Evolutionary conservation across 2,329 filamentous ascomycete species (phyloP).

Genomic region (Aspergillus alliaceus): DNA sequence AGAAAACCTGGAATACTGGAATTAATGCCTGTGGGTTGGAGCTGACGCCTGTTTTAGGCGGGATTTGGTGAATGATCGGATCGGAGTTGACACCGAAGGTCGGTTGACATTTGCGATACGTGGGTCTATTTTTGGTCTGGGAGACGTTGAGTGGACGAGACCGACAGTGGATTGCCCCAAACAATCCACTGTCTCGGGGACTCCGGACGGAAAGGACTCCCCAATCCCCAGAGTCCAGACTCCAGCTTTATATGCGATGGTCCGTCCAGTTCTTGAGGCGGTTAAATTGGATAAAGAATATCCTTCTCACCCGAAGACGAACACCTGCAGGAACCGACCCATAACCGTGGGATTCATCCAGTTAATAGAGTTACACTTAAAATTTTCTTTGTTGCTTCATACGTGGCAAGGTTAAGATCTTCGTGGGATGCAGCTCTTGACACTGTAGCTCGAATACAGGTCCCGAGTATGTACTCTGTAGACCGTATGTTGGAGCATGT

Average conservation of each 20-base stretch:
- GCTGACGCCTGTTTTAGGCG: no score
- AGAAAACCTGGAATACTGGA: no score
- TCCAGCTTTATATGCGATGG: background rate
- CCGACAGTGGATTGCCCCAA: slow-evolving; percentile 6
- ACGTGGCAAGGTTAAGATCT: background rate
- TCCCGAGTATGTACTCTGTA: background rate
- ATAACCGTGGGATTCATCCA: background rate
- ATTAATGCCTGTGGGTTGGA: no score
- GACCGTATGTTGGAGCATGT: background rate
- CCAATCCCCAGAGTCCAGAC: slow-evolving; percentile 4
- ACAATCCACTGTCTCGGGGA: background rate
- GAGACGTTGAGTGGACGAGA: background rate
- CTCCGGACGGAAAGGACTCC: background rate
- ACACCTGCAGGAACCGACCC: background rate
- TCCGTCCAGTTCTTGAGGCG: background rate
- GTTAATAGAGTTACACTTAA: background rate
- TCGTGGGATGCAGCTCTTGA: background rate
- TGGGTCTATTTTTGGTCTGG: background rate
- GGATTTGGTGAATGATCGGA: background rate
- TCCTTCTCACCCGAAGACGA: no score
- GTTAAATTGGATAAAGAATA: background rate
- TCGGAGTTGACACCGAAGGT: background rate
- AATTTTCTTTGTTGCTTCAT: background rate
- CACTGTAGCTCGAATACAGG: background rate
- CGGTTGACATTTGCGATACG: slow-evolving; percentile 1